Conservation (phyloP, 768 basidiomycete species). For the Panus rudis region DNA sequence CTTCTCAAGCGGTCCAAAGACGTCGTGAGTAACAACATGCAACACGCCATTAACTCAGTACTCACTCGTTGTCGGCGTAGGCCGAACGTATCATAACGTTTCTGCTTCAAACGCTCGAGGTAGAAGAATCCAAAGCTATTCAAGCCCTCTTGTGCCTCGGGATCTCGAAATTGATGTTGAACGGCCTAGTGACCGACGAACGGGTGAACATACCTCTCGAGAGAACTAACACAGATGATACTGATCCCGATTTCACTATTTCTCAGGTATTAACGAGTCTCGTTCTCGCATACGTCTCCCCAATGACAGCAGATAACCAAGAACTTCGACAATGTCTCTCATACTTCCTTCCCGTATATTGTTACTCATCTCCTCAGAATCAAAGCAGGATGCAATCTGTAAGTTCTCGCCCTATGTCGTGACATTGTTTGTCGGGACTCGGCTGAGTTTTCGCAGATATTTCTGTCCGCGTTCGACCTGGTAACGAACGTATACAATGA, state of each 20-base stretch:
- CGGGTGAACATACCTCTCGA: conserved; percentile 24
- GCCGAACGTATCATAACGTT: conserved; percentile 33
- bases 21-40: conserved; percentile 6
- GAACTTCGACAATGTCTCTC: conserved; percentile 43
- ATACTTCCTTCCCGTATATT: conserved; percentile 48
- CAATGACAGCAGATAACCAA: conserved; percentile 41
- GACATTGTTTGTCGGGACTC: not conserved
- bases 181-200: conserved; percentile 39
- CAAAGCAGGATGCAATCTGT: conserved; percentile 38
- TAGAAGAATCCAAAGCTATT: conserved; percentile 34
- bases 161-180: conserved; percentile 43
- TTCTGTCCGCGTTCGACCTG: conserved; percentile 28
- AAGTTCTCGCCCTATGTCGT: conserved; percentile 17
- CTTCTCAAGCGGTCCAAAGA: conserved; percentile 18
- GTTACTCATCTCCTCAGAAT: conserved; percentile 39
- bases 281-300: conserved; percentile 40
- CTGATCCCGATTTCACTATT: not conserved
- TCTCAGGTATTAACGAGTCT: conserved; percentile 37
- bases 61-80: conserved; percentile 5
- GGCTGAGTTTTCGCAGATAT: conserved; percentile 22
- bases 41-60: not conserved
- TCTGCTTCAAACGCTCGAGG: conserved; percentile 31
- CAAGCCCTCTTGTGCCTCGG: conserved; percentile 42
- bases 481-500: conserved; percentile 27
- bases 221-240: not conserved